Evolutionary conservation across 2,329 filamentous ascomycete species (phyloP).

Genomic region (Penicillium sp.): DNA sequence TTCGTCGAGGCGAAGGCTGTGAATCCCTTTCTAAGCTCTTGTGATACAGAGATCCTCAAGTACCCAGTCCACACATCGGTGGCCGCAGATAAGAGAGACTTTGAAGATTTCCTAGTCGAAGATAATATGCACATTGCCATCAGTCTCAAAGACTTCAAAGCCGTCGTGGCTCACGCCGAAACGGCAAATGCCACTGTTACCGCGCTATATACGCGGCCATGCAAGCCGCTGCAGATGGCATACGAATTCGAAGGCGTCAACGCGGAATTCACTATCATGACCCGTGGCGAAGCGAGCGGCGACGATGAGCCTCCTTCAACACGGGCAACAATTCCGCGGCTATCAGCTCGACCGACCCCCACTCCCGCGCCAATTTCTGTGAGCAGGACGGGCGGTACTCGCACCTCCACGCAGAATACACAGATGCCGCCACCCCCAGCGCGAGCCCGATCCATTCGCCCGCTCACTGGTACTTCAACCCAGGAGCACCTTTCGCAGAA

Average conservation of each 20-base stretch:
- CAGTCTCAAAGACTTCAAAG: slow-evolving; percentile 64
- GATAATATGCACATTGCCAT: slow-evolving; percentile 61
- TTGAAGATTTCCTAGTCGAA: slow-evolving; percentile 59
- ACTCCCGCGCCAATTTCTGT: slow-evolving; percentile 26
- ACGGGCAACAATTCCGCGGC: slow-evolving; percentile 38
- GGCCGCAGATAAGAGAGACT: slow-evolving; percentile 60
- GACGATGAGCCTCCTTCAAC: slow-evolving; percentile 41
- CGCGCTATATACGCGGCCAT: slow-evolving; percentile 59
- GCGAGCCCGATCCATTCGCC: slow-evolving; percentile 31
- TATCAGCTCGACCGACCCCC: slow-evolving; percentile 42
- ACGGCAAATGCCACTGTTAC: slow-evolving; percentile 54
- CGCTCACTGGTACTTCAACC: slow-evolving; percentile 32
- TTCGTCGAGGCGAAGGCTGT: too few relatives aligned
- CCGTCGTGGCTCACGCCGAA: slow-evolving; percentile 61
- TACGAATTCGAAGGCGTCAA: slow-evolving; percentile 56
- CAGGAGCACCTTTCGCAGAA: slow-evolving; percentile 22
- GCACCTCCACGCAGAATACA: slow-evolving; percentile 12
- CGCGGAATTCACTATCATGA: slow-evolving; percentile 65
- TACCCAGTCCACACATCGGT: slow-evolving; percentile 64
- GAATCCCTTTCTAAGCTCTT: too few relatives aligned
- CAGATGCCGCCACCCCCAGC: slow-evolving; percentile 32
- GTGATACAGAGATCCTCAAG: slow-evolving; percentile 57
- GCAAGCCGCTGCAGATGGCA: slow-evolving; percentile 58
- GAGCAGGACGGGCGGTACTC: slow-evolving; percentile 8
- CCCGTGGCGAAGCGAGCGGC: slow-evolving; percentile 53